These are phyloP conservation scores for Diversispora epigaea DNA, from an alignment of 192 early-diverging fungal genomes.

Conservation along the genomic window DNA sequence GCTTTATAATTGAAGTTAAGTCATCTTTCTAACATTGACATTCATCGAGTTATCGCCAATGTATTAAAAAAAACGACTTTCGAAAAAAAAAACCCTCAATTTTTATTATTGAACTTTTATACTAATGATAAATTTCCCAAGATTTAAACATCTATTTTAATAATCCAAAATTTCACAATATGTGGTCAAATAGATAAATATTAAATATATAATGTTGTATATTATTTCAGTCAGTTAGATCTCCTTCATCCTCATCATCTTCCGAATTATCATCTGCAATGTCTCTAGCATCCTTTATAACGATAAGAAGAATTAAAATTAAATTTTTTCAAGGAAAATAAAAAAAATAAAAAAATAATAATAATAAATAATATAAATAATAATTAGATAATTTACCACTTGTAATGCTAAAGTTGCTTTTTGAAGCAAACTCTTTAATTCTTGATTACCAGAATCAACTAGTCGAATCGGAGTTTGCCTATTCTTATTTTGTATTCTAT, in stretches of 20 bases:
- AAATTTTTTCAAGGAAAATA: background rate
- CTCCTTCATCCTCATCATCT: conserved; percentile 4
- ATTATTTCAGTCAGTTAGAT: no score
- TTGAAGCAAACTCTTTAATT: conserved; percentile 31
- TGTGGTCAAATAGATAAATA: no score
- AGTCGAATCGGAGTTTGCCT: conserved; percentile 17
- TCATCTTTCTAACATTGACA: no score
- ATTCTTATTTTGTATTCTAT: conserved; percentile 33
- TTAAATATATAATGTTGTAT: no score
- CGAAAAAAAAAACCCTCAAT: no score
- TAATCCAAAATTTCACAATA: no score
- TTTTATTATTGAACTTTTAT: no score
- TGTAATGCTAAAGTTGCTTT: conserved; percentile 15
- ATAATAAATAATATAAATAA: background rate
- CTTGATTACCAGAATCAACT: conserved; percentile 21
- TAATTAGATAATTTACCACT: conserved; percentile 1
- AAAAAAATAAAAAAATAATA: background rate
- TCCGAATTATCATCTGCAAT: conserved; percentile 21
- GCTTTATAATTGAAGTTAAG: no score
- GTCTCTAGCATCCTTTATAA: conserved; percentile 25
- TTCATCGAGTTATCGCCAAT: no score
- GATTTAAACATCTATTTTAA: no score
- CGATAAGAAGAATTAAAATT: background rate
- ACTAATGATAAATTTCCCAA: no score
- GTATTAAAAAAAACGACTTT: no score